A percentile compares a stretch with the other conserved stretches of the same genome.
Conservation (phyloP, 1,284 basidiomycete species). For the Salmacisia buchloeana region DNA sequence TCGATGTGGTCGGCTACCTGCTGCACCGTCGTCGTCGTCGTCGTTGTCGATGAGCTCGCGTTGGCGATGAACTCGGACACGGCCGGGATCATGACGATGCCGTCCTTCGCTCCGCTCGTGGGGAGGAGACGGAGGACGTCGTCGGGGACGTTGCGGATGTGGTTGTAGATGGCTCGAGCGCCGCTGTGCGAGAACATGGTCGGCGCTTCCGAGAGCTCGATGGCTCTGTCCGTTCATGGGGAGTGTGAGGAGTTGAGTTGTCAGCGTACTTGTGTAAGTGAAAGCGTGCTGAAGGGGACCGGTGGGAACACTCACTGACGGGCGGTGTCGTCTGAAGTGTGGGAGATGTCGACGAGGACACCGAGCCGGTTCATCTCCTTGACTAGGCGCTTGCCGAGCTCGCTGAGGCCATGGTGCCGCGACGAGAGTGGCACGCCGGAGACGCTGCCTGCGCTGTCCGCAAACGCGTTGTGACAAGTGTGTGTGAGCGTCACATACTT, state of each 20-base stretch:
- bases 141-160: conserved; percentile 26
- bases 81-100: conserved; percentile 15
- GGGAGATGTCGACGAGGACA: conserved; percentile 39
- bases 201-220: conserved; percentile 32
- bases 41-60: no score
- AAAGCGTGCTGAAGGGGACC: neutral
- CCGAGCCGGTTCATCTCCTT: conserved; percentile 23
- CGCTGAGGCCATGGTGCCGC: conserved; percentile 19
- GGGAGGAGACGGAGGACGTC: conserved; percentile 14
- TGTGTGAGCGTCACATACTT: conserved; percentile 28
- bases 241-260: neutral
- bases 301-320: conserved; percentile 13
- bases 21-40: no score
- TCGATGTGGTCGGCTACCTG: conserved; percentile 26
- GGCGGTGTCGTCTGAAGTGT: conserved; percentile 40
- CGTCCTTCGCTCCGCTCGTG: conserved; percentile 4
- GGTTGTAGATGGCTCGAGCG: conserved; percentile 25
- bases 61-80: conserved; percentile 17
- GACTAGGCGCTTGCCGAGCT: conserved; percentile 16
- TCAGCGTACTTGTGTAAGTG: no score
- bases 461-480: conserved; percentile 25
- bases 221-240: no score
- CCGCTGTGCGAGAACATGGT: conserved; percentile 48
- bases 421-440: conserved; percentile 6
- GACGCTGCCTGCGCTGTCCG: conserved; percentile 17